phyloP scores from a whole-genome alignment of 2,329 filamentous ascomycete species.

The Cytospora chrysosperma region DNA sequence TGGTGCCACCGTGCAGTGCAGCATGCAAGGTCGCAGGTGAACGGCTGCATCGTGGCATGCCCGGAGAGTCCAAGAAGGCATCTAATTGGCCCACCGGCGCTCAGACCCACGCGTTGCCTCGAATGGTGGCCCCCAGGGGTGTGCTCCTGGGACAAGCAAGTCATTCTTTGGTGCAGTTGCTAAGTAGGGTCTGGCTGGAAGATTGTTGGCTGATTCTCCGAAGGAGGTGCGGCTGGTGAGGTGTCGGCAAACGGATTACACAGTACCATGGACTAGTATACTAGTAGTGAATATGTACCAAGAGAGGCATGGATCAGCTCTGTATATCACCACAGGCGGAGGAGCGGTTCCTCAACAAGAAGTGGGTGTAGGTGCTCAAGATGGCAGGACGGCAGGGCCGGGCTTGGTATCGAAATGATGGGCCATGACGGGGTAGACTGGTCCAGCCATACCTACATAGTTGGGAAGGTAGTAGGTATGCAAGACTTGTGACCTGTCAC shows the following conservation, averaged over 20 bases:
- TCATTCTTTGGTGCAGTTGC: neutral
- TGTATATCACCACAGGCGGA: neutral
- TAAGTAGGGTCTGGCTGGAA: neutral
- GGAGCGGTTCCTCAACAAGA: neutral
- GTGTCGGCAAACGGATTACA: neutral
- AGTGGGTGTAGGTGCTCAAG: neutral
- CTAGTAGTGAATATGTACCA: neutral
- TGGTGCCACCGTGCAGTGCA: constrained; percentile 16
- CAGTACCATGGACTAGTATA: neutral
- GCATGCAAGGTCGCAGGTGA: constrained; percentile 16
- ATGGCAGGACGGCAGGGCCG: neutral
- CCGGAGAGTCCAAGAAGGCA: neutral
- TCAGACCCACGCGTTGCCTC: neutral
- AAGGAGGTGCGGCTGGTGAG: neutral
- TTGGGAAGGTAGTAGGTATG: no score
- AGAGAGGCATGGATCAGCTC: neutral
- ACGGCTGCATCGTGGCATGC: neutral
- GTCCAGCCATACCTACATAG: neutral
- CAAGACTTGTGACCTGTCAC: neutral
- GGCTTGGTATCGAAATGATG: neutral
- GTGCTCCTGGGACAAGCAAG: neutral
- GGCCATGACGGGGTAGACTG: neutral
- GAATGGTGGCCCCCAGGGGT: neutral
- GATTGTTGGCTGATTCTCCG: neutral
- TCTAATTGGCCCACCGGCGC: neutral